Percentiles rank a stretch among this genome's conserved stretches.
Evolutionary conservation across 768 basidiomycete genomes (phyloP).

Genomic region (Lepiota brunneoincarnata): DNA sequence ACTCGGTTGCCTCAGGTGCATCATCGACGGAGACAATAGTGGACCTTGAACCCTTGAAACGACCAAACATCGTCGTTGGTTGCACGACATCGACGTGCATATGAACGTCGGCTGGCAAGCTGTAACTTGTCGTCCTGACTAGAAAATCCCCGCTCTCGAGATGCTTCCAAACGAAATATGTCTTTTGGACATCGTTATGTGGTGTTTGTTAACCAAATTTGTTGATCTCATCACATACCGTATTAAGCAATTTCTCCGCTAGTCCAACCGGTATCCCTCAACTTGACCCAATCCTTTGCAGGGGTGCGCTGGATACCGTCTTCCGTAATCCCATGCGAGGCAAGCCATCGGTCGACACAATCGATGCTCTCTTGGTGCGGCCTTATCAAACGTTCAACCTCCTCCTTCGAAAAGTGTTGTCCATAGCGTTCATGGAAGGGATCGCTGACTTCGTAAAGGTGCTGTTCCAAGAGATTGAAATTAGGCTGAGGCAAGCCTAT

Average conservation of each 20-base stretch:
- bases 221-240: slow-evolving; percentile 25
- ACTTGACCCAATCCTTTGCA: slow-evolving; percentile 64
- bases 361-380: slow-evolving; percentile 56
- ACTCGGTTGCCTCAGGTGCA: slow-evolving; percentile 20
- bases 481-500: slow-evolving; percentile 55
- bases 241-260: slow-evolving; percentile 68
- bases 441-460: slow-evolving; percentile 55
- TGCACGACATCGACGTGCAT: slow-evolving; percentile 64
- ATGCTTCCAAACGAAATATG: slow-evolving; percentile 55
- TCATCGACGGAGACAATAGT: slow-evolving; percentile 31
- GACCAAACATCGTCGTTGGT: slow-evolving; percentile 69
- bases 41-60: slow-evolving; percentile 41
- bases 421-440: slow-evolving; percentile 51
- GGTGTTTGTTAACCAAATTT: neutral
- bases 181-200: slow-evolving; percentile 26
- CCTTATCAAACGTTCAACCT: slow-evolving; percentile 60
- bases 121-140: slow-evolving; percentile 64
- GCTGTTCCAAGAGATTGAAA: slow-evolving; percentile 44
- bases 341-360: slow-evolving; percentile 60
- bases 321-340: slow-evolving; percentile 48
- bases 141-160: slow-evolving; percentile 43
- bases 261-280: slow-evolving; percentile 54
- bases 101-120: slow-evolving; percentile 54
- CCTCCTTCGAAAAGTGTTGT: slow-evolving; percentile 57
- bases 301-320: slow-evolving; percentile 48